Percentiles rank a stretch among this genome's conserved stretches.
phyloP scores from a whole-genome alignment of 331 rosid genomes.

The Quercus phellos region DNA sequence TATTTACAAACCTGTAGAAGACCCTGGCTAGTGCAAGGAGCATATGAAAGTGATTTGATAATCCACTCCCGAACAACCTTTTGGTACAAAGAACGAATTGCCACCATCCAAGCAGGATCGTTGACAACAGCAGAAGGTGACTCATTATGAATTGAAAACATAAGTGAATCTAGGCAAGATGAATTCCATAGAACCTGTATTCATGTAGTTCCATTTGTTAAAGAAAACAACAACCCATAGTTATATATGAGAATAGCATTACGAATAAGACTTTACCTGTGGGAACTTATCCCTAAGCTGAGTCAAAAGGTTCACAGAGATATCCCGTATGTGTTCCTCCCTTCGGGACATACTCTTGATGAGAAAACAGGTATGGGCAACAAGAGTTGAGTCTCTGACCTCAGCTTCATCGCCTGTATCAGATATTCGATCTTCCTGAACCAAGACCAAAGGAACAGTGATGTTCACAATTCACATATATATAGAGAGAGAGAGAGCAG shows the following conservation, averaged over 20 bases:
- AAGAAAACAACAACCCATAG: conserved; percentile 1
- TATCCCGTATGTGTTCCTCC: conserved; percentile 88
- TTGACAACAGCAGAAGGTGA: conserved; percentile 66
- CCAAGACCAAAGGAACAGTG: conserved; percentile 32
- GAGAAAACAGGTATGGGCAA: conserved; percentile 78
- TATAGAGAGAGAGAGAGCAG: background rate
- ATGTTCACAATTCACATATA: conserved; percentile 9
- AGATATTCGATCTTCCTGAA: conserved; percentile 87
- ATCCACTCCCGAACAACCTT: conserved; percentile 97
- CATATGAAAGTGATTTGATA: conserved; percentile 78
- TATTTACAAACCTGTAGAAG: conserved; percentile 79
- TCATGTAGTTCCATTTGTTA: conserved; percentile 19
- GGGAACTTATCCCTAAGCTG: conserved; percentile 92
- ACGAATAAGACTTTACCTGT: conserved; percentile 48
- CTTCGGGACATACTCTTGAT: conserved; percentile 79
- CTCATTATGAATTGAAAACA: conserved; percentile 83
- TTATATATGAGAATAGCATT: background rate
- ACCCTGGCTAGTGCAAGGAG: conserved; percentile 99
- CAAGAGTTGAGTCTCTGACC: conserved; percentile 68
- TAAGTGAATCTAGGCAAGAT: conserved; percentile 72
- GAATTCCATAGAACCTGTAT: conserved; percentile 96
- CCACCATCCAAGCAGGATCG: conserved; percentile 89
- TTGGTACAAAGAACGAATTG: conserved; percentile 82
- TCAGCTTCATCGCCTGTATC: conserved; percentile 88
- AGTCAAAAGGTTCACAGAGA: conserved; percentile 73